Conservation (phyloP, 495 filamentous ascomycete genomes). For the Penicillium atrosanguineum region DNA sequence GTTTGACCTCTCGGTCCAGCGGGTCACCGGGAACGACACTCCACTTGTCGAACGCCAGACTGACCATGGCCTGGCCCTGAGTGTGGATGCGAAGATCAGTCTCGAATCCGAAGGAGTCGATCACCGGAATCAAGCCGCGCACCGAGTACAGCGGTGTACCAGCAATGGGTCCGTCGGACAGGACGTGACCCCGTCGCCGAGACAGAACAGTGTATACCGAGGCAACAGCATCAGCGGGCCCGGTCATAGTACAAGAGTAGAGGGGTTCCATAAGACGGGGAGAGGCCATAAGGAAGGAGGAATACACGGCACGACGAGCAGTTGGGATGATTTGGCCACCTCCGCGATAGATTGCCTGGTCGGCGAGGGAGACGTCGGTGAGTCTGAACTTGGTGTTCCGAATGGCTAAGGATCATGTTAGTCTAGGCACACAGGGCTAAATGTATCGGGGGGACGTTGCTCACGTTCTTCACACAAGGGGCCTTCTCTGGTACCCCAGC, state of each 20-base stretch:
- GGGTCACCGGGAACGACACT: conserved; percentile 93
- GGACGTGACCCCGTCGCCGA: conserved; percentile 83
- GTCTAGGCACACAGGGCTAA: background rate
- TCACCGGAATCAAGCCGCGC: conserved; percentile 86
- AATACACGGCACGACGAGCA: conserved; percentile 85
- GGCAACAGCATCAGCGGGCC: conserved; percentile 84
- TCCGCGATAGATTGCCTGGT: conserved; percentile 88
- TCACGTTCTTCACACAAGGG: conserved; percentile 97
- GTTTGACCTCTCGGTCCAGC: conserved; percentile 78
- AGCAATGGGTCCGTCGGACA: conserved; percentile 88
- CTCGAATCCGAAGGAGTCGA: conserved; percentile 96
- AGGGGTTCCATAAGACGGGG: conserved; percentile 95
- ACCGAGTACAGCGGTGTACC: conserved; percentile 95
- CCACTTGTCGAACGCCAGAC: conserved; percentile 95
- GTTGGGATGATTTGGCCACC: conserved; percentile 98
- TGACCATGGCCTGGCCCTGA: conserved; percentile 85
- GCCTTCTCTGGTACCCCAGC: conserved; percentile 92
- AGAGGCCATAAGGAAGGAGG: conserved; percentile 93
- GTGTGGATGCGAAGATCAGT: conserved; percentile 96
- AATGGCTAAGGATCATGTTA: conserved; percentile 59
- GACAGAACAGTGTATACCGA: conserved; percentile 90
- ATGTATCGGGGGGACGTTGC: conserved; percentile 31
- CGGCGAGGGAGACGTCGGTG: conserved; percentile 83
- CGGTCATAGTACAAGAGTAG: conserved; percentile 88
- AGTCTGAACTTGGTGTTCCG: conserved; percentile 94